Base-by-base conservation (phyloP, 768 basidiomycete genomes). In the Phaeolepiota aurea region DNA sequence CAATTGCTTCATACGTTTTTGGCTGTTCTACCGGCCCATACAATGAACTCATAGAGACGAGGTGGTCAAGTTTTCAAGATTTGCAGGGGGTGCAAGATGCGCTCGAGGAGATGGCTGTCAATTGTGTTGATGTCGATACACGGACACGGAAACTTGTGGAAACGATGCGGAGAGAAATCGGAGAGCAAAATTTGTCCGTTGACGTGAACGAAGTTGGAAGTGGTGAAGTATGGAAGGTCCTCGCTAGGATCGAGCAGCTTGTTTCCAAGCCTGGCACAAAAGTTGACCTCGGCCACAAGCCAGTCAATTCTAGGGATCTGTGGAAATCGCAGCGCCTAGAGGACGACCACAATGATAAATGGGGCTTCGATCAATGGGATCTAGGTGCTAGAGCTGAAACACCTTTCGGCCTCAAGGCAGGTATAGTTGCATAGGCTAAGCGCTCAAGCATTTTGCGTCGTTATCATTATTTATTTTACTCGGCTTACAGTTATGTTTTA, bases 11-110 rank as follows among this genome's bases (percentile, higher is more conserved):
- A 3, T 97, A 88, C 57, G 82, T 93, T 20, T 82, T 82, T 51
- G 93, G 92, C 2, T 97, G 93, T 59, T 84, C 87, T 7, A 86
- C 91, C 0, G 71, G 71, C 7, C 85, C 82, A 0, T 96, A 94
- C 61, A 90, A 92, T 58, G 89, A 94, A 55, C 70, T 92, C 14
- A 75, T 97, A 19, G 68, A 76, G 51, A 89, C 86, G n/a, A 77
- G 77, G 14, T 97, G 93, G 93, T 61, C 65, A 5, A 77, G 71
- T 41, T 88, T 93, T 66, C 75, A 76, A n/a, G 89, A 94, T 62
- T 62, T 92, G 23, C 69, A 73, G 34, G 87, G 84, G 19, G 80
- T 91, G 0, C 74, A 74, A 39, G 71, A 75, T 14, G 77, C 82
- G 3, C 59, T 94, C 13, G 72, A 80, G 43, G 91, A 93, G 56